Evolutionary conservation across 1,139 yeast genomes (phyloP), one percentile per base, ranked within the genome.

Genomic region (Yamadazyma membranifaciens): DNA sequence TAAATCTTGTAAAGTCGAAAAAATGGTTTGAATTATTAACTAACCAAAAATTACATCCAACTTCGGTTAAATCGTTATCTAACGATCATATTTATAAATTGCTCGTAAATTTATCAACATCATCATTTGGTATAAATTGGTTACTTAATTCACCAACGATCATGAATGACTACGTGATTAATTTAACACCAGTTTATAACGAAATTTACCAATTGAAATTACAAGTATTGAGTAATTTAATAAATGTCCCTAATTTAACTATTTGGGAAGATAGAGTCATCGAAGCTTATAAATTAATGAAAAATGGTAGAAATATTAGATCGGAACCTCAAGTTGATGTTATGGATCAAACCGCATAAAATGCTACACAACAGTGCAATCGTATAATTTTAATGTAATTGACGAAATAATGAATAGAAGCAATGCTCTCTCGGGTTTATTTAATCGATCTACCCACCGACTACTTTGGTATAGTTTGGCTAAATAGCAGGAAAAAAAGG

Each of bases 291-390:
- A 47, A 47, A 25, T 44, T 54, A 31, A 63, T 68, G 69, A 57
- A 55, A 35, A 55, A 59, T 46, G 74, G 73, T 1, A 56, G 62
- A 33, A 51, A 49, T 26, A 44, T 62, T 6, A 50, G 54, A 31
- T 47, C 51, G 31, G 48, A 60, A 6, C 62, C 68, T 0, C 52
- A 49, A 40, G 72, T 67, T 11, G 70, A 58, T 30, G 50, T 66
- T 3, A 43, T 50, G 37, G 67, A 65, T 47, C 59, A 55, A 38
- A 45, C 65, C 2, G 50, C 16, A 9, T 39, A 32, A 27, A 4
- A 20, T 5, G 24, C 7, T 20, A 7, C 24, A 20, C 24, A 20
- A 20, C 5, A 20, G 24, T 20, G 7, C 24, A 20, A 20, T 7
- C 7, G 7, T 20, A 20, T 20, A 20, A 6, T 6, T 6, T 6